Base-by-base conservation (phyloP, 2,329 filamentous ascomycete species). In the Diaporthe citrichinensis region DNA sequence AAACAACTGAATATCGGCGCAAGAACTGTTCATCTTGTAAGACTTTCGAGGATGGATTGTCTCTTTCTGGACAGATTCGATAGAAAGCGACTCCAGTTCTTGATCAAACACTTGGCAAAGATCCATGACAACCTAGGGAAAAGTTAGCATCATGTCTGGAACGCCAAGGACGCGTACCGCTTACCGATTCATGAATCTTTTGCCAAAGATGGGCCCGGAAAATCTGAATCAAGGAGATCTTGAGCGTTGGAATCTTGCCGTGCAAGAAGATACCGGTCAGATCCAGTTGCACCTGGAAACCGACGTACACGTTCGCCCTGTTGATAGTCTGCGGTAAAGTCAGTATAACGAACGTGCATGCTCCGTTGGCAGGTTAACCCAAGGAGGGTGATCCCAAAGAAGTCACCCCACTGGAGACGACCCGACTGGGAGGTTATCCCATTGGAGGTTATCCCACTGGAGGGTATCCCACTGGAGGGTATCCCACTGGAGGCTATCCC, bases 141-240 rank as follows among this genome's bases (percentile, higher is more conserved):
- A 15, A 34, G 65, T 69, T 39, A 69, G 65, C 46, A 53, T n/a
- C 3, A 34, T 68, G 7, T 51, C 44, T 3, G 28, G 17, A 34
- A 39, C 14, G 3, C 20, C 20, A 7, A 34, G n/a, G 14, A 28
- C 31, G 15, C 4, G n/a, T 5, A 8, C 2, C 5, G 4, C 39
- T 51, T 5, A 68, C 96, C 0, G 94, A 97, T 85, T 99, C 97
- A 85, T 99, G 97, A 62, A 99, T 98, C 89, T 99, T 99, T 84
- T 99, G 97, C 97, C 97, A 99, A 88, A 99, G 92, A 91, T 99
- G 97, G 71, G 97, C 97, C 83, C 97, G 93, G 94, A 99, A 99
- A 80, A 99, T 99, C 83, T 99, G 97, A 77, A 99, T 99, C 72
- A 99, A 88, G 0, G 96, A 98, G 78, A 99, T 99, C 87, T 99